Percentiles rank a stretch among this genome's conserved stretches.
These are phyloP conservation scores for Letharia columbiana DNA, from an alignment of 495 filamentous ascomycete species.

Conservation along the genomic window DNA sequence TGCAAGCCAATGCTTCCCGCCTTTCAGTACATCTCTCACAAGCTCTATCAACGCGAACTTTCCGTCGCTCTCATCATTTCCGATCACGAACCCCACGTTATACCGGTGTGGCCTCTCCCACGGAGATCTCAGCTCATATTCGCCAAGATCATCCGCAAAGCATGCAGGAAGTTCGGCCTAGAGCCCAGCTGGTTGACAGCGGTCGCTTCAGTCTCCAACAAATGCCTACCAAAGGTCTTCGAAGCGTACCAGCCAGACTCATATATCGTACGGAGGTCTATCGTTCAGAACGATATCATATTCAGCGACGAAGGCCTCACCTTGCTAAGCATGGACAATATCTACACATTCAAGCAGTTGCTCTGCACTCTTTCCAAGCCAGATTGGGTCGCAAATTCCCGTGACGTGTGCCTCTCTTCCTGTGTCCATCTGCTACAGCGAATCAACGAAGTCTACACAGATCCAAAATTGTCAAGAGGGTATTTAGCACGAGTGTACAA, in stretches of 20 bases:
- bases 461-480: conserved; percentile 18
- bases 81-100: conserved; percentile 41
- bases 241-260: conserved; percentile 15
- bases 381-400: conserved; percentile 24
- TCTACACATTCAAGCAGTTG: conserved; percentile 64
- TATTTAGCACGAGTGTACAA: conserved; percentile 23
- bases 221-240: conserved; percentile 30
- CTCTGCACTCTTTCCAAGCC: conserved; percentile 47
- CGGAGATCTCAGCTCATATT: conserved; percentile 32
- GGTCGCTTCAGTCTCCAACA: conserved; percentile 34
- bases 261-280: conserved; percentile 55
- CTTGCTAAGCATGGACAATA: conserved; percentile 57
- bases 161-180: conserved; percentile 37
- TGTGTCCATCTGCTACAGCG: conserved; percentile 51
- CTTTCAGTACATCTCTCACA: conserved; percentile 42
- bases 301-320: conserved; percentile 64
- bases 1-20: conserved; percentile 34
- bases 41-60: conserved; percentile 39
- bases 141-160: conserved; percentile 36
- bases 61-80: conserved; percentile 43
- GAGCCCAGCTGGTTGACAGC: conserved; percentile 39
- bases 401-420: conserved; percentile 39
- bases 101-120: conserved; percentile 39
- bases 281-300: conserved; percentile 58
- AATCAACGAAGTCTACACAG: conserved; percentile 33